Evolutionary conservation across 139 green algal genomes (phyloP).

Genomic region (Picochlorum costavermella): DNA sequence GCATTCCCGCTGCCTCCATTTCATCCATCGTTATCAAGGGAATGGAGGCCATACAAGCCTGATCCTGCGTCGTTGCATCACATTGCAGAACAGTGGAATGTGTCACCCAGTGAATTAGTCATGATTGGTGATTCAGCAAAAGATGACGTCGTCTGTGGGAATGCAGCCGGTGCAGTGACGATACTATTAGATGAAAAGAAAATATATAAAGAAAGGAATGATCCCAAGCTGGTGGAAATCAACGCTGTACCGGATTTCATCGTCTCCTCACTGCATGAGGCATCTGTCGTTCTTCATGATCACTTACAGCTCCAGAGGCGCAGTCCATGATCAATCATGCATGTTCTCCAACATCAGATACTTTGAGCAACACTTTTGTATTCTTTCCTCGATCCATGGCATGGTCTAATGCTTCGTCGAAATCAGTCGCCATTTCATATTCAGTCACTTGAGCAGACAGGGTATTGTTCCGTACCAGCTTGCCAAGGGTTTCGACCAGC

Average conservation of each 20-base stretch:
- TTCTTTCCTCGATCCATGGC: slow-evolving; percentile 44
- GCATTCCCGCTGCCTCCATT: slow-evolving; percentile 50
- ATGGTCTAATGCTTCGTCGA: slow-evolving; percentile 70
- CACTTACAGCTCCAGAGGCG: slow-evolving; percentile 24
- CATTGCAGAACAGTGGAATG: slow-evolving; percentile 67
- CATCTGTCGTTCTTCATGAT: slow-evolving; percentile 36
- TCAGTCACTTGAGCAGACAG: slow-evolving; percentile 64
- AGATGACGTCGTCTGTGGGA: slow-evolving; percentile 67
- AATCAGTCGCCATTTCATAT: slow-evolving; percentile 67
- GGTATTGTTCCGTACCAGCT: slow-evolving; percentile 65
- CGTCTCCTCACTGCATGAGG: slow-evolving; percentile 35
- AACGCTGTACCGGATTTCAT: slow-evolving; percentile 48
- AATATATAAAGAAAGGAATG: background rate
- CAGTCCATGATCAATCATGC: slow-evolving; percentile 9
- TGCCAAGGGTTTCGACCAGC: slow-evolving; percentile 54
- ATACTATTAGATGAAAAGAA: slow-evolving; percentile 53
- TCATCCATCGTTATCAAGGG: slow-evolving; percentile 52
- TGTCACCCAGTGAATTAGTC: slow-evolving; percentile 46
- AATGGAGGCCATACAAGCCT: slow-evolving; percentile 40
- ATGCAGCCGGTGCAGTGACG: slow-evolving; percentile 59
- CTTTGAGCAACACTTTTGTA: slow-evolving; percentile 65
- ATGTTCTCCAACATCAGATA: slow-evolving; percentile 21
- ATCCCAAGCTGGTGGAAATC: slow-evolving; percentile 23
- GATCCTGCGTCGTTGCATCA: slow-evolving; percentile 62
- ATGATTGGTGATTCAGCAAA: slow-evolving; percentile 77